These are phyloP conservation scores for Chalciporus sp. DNA, from an alignment of 1,284 basidiomycete genomes.

Conservation along the genomic window DNA sequence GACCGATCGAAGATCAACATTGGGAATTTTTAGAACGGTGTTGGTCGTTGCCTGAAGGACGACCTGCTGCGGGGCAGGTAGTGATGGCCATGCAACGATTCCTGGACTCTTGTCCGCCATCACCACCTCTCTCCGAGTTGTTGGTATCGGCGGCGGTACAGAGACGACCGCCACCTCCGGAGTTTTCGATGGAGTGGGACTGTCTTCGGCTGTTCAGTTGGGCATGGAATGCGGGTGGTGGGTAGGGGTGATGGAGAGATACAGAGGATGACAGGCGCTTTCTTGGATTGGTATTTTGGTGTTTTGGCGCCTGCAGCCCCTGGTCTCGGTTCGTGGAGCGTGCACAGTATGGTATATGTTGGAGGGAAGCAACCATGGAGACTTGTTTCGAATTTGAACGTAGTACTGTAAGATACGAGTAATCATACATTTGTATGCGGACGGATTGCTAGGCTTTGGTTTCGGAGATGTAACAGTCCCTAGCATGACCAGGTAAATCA, in stretches of 20 bases:
- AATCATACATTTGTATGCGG: too few relatives aligned
- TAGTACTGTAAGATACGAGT: too few relatives aligned
- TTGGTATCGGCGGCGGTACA: not conserved
- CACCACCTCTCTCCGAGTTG: not conserved
- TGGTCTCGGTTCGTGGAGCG: too few relatives aligned
- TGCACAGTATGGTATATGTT: too few relatives aligned
- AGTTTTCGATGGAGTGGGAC: not conserved
- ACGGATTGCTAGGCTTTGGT: too few relatives aligned
- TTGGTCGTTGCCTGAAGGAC: constrained; percentile 1
- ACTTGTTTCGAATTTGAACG: too few relatives aligned
- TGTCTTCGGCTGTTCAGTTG: not conserved
- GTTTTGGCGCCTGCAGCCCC: too few relatives aligned
- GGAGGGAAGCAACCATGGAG: too few relatives aligned
- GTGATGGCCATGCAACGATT: not conserved
- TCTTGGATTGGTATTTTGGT: too few relatives aligned
- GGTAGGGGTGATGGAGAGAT: not conserved
- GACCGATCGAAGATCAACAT: not conserved
- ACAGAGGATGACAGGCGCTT: not conserved
- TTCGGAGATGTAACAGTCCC: too few relatives aligned
- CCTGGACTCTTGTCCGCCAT: not conserved
- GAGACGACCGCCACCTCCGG: not conserved
- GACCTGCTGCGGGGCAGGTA: not conserved
- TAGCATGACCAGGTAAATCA: not conserved
- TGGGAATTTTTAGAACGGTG: constrained; percentile 6
- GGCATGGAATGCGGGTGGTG: not conserved